Evolutionary conservation across 2,329 filamentous ascomycete genomes (phyloP).

Genomic region (Clarireedia homoeocarpa): DNA sequence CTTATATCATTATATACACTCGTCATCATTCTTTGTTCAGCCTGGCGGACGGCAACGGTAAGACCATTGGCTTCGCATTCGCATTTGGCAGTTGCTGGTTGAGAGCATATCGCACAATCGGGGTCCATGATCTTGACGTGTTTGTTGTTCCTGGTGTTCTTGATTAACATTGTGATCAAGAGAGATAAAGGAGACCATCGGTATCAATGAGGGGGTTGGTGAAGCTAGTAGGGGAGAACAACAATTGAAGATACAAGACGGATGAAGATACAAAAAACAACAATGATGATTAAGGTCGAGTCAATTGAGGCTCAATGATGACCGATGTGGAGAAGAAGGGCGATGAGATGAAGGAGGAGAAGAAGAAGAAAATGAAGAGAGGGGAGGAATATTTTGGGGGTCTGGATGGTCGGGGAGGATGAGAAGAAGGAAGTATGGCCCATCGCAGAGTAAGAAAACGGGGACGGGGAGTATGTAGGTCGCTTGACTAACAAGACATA

Average conservation of each 20-base stretch:
- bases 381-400: neutral
- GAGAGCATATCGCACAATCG: constrained; percentile 59
- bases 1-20: constrained; percentile 55
- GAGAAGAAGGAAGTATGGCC: neutral
- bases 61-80: constrained; percentile 60
- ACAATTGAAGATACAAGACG: neutral
- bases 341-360: neutral
- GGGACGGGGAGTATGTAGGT: neutral
- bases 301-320: constrained; percentile 3
- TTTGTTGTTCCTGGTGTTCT: constrained; percentile 31
- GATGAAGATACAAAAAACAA: neutral
- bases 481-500: neutral
- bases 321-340: constrained; percentile 8
- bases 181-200: neutral
- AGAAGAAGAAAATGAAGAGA: neutral
- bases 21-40: constrained; percentile 56
- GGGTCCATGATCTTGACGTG: constrained; percentile 55
- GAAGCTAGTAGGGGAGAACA: neutral
- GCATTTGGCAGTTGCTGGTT: constrained; percentile 50
- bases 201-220: neutral
- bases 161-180: constrained; percentile 23
- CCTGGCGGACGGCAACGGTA: constrained; percentile 54
- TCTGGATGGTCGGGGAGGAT: neutral
- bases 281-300: too few relatives aligned
- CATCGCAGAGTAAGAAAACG: neutral